Evolutionary conservation across 192 early-diverging fungal species (phyloP), one percentile per base, ranked within the genome.

Genomic region (Podila horticola): DNA sequence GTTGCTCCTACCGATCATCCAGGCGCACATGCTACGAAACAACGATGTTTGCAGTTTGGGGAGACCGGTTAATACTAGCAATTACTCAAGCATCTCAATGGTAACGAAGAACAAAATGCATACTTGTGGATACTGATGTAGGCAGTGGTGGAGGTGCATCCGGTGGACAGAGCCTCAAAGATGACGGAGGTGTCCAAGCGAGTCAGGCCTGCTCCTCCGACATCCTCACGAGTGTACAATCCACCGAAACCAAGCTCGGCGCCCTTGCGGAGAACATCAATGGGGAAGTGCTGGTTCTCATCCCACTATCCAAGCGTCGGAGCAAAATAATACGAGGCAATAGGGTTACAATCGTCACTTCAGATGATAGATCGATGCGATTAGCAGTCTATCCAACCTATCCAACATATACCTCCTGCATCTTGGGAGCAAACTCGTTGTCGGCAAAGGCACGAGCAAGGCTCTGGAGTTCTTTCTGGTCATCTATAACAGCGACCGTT

Each of bases 91-190:
- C 31, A 33, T 7, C 11, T 2, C 29, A 71, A 45, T 64, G 19
- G 45, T 12, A 66, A 62, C 5, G 9, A 45, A 33, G 9, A 45
- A 41, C 9, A 77, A 4, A 48, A 51, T 24, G 22, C 66, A 2
- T 73, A 81, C 77, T 90, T 90, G 76, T 90, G 89, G 58, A 90
- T 90, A 60, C 76, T 82, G 31, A 90, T 74, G 66, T 87, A 89
- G 15, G 89, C 89, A 20, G 88, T 87, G 3, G 87, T 89, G 22
- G 75, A 84, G n/a, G 85, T 84, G 61, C 83, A 81, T 17, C 88
- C 89, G 3, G 85, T 85, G 1, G 86, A 72, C 41, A 90, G 51
- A 45, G 88, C 86, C 58, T 90, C 89, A 66, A 90, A 89, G 51
- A 90, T 83, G 45, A 90, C 22, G 19, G 84, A 86, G 20, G 89